phyloP scores from a whole-genome alignment of 768 basidiomycete genomes.

The Auricularia sp. region DNA sequence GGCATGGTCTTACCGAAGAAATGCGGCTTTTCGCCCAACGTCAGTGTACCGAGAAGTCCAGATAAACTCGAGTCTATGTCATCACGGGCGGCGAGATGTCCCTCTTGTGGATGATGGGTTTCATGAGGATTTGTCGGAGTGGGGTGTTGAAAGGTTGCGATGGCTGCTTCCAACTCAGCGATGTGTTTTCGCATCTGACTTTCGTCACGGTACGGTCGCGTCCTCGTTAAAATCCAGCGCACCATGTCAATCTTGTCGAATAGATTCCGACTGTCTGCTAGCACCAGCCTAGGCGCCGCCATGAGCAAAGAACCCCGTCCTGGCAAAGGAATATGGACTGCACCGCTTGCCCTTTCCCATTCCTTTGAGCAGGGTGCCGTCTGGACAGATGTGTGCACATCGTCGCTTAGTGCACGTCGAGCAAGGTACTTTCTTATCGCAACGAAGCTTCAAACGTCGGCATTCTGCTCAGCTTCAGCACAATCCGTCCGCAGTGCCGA shows the following conservation, averaged over 20 bases:
- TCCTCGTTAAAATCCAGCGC: neutral
- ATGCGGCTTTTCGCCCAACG: too few relatives aligned
- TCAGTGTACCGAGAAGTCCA: too few relatives aligned
- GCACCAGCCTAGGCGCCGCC: neutral
- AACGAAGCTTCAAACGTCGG: neutral
- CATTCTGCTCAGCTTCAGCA: neutral
- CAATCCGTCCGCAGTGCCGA: too few relatives aligned
- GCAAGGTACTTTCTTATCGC: slow-evolving; percentile 5
- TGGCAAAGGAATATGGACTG: neutral
- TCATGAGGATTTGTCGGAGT: neutral
- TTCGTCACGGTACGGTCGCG: neutral
- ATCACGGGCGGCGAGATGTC: neutral
- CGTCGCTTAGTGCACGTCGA: slow-evolving; percentile 1
- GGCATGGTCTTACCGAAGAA: too few relatives aligned
- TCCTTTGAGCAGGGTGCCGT: slow-evolving; percentile 4
- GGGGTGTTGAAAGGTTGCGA: neutral
- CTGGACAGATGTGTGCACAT: slow-evolving; percentile 6
- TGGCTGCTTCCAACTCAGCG: neutral
- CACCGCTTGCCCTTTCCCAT: neutral
- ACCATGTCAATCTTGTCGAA: neutral
- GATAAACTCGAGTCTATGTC: too few relatives aligned
- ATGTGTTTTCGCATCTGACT: neutral
- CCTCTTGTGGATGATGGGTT: neutral
- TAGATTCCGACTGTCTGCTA: neutral
- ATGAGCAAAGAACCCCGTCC: neutral